Base-by-base conservation (phyloP, 2,329 filamentous ascomycete genomes). In the Monilinia aucupariae region DNA sequence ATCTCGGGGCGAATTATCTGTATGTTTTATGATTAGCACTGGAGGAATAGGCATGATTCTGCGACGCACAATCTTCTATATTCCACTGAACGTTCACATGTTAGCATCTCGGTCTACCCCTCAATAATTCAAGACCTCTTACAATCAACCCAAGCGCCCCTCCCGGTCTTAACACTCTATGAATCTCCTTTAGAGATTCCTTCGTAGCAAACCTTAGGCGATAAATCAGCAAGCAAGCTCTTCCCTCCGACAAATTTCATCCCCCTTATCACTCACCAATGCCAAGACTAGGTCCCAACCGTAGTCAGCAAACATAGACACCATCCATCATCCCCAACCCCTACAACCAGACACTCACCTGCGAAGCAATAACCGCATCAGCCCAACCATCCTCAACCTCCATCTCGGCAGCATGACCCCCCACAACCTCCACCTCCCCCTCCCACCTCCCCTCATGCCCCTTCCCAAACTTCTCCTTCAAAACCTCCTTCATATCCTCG, bases 311-410 rank as follows among this genome's bases (percentile, higher is more conserved):
- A 49, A 65, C 66, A 53, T 60, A 50, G 17, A 27, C 7, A 39
- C 37, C 30, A 59, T 39, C 27, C 50, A 30, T 17, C 13, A 59
- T 20, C 17, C 37, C 22, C 17, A n/a, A 55, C 7, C 20, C 22
- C n/a, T 15, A 13, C 3, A 50, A 49, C 10, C 41, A 15, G 4
- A 2, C 37, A 74, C 80, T 73, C 76, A 88, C 86, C 81, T 91
- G 88, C 47, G 87, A 87, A 63, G 82, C 82, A 69, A 90, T 78
- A 39, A 87, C 81, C 4, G 80, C 86, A 76, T 90, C 87, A 10
- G 83, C 83, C 78, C 82, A 85, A 27, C 79, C 82, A 65, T 82
- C 79, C 25, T 78, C 78, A 8, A 85, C 73, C 2, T 80, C 78
- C 74, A 89, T 82, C 53, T 77, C 75, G 15, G 80, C 80, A 4